Evolutionary conservation across 2,329 filamentous ascomycete genomes (phyloP), one percentile per base, ranked within the genome.

Genomic region (Paecilomyces variotii): DNA sequence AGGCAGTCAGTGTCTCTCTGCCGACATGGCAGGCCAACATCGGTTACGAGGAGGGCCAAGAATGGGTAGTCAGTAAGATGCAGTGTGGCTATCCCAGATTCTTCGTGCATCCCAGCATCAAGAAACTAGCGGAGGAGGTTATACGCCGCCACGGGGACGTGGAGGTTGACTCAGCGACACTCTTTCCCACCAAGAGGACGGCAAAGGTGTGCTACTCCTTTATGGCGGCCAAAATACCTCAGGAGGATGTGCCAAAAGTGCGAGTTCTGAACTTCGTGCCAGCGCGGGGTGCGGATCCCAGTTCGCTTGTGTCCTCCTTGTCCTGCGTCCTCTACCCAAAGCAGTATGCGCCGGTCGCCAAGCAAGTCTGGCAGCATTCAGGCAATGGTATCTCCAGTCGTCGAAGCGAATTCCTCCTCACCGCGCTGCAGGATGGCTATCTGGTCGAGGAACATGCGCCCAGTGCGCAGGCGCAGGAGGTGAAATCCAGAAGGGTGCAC

Each of bases 321-420:
- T 88, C 83, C 1, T 86, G 86, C 26, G 86, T 96, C 2, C 70
- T 97, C 50, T 91, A 88, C 65, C 84, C 87, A 0, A 78, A 82
- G 53, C 83, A 86, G 11, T 76, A 85, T 19, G 92, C 87, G 66
- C 76, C 84, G 3, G 74, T 89, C 60, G 90, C 91, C n/a, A 97
- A 97, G 73, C 84, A 91, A 67, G 97, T 96, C 68, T 99, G 94
- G 94, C 94, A 97, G 72, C 94, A 99, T 73, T 89, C 90, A 0
- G 94, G 94, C 24, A 92, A 96, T 61, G 94, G 94, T 14, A 82
- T 96, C 12, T 97, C 92, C 0, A 97, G 92, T 71, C 87, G 94
- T 55, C 85, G 91, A 49, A 92, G 91, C 34, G 93, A 97, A 70
- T 97, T 96, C 73, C 96, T 90, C 70, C 85, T 91, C 60, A 80